Percentiles rank a stretch among this genome's conserved stretches.
Conservation (phyloP, 2,329 filamentous ascomycete genomes). For the Xylariaceae sp. region DNA sequence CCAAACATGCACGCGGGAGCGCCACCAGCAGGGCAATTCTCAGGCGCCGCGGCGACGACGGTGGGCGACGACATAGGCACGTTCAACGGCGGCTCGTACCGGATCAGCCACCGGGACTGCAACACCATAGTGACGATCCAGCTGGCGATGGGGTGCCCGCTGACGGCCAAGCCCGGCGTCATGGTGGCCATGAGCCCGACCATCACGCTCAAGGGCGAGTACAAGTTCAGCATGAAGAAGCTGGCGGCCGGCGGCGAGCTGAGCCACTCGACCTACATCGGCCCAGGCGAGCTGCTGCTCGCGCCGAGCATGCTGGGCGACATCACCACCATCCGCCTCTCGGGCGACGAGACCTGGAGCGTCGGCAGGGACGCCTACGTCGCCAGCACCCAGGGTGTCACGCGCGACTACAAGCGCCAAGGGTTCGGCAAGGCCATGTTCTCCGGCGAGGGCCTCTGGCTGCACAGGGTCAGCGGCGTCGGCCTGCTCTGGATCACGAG, state of each 20-base stretch:
- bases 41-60: constrained; percentile 53
- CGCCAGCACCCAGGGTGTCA: constrained; percentile 76
- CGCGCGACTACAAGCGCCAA: constrained; percentile 84
- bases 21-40: constrained; percentile 51
- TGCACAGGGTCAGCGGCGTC: constrained; percentile 76
- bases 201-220: constrained; percentile 72
- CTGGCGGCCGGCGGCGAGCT: constrained; percentile 79
- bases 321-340: constrained; percentile 71
- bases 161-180: constrained; percentile 73
- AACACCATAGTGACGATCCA: constrained; percentile 89
- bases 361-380: constrained; percentile 85
- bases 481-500: constrained; percentile 87
- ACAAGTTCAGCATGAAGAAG: constrained; percentile 90
- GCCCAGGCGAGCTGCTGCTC: constrained; percentile 83
- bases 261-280: constrained; percentile 72
- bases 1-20: constrained; percentile 34
- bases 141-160: constrained; percentile 79
- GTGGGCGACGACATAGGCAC: constrained; percentile 90
- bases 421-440: constrained; percentile 87
- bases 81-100: constrained; percentile 92
- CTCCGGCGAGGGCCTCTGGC: constrained; percentile 84
- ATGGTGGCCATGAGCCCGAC: constrained; percentile 96
- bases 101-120: constrained; percentile 85
- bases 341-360: constrained; percentile 70
- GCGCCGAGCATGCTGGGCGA: constrained; percentile 79